Percentiles rank a stretch among this genome's conserved stretches.
Conservation (phyloP, 2,329 filamentous ascomycete genomes). For the Cladosporium sp. region DNA sequence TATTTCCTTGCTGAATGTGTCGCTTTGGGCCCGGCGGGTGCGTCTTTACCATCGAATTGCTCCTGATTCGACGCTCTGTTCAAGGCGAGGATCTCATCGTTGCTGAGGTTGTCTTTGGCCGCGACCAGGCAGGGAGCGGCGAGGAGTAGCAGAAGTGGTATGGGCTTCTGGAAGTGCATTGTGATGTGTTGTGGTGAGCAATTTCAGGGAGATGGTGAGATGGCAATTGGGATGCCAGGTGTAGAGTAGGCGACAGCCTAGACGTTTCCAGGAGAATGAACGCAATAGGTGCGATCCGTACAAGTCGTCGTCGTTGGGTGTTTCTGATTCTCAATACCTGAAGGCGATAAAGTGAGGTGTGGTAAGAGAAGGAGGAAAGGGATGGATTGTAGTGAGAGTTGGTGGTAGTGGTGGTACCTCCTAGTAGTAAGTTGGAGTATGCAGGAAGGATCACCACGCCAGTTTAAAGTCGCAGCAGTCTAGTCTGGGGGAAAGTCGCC, state of each 20-base stretch:
- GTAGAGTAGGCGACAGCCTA: neutral
- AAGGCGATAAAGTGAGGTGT: too few species aligned
- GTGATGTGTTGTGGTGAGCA: constrained; percentile 22
- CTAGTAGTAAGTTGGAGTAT: too few species aligned
- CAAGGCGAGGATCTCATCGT: constrained; percentile 24
- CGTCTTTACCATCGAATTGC: neutral
- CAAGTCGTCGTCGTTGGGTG: too few species aligned
- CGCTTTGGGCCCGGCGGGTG: constrained; percentile 13
- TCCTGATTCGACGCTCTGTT: constrained; percentile 16
- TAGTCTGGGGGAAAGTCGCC: too few species aligned
- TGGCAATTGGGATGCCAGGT: neutral
- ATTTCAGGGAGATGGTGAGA: neutral
- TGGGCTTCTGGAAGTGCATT: constrained; percentile 54
- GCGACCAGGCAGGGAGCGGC: constrained; percentile 51
- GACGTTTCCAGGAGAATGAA: too few species aligned
- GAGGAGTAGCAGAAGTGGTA: constrained; percentile 56
- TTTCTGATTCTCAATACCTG: too few species aligned
- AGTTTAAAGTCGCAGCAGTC: too few species aligned
- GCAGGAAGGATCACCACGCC: too few species aligned
- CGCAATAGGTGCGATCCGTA: too few species aligned
- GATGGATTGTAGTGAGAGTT: too few species aligned
- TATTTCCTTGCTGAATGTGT: constrained; percentile 31
- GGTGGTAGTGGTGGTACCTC: too few species aligned
- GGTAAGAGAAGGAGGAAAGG: too few species aligned
- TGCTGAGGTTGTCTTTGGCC: constrained; percentile 32